phyloP scores from a whole-genome alignment of 208 protist species.

The Entamoeba moshkovskii region DNA sequence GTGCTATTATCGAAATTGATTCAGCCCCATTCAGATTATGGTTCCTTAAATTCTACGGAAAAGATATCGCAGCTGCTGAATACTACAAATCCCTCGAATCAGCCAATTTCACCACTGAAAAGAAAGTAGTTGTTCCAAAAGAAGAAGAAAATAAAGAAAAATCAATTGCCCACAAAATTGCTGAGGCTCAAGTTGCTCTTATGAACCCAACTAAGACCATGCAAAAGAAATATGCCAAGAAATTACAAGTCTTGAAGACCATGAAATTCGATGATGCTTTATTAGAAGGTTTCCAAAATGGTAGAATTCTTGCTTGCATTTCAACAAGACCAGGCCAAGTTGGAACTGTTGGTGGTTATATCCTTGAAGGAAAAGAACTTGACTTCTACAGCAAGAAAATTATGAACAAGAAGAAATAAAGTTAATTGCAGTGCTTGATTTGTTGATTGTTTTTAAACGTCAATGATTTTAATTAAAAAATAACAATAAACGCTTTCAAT shows the following conservation, averaged over 20 bases:
- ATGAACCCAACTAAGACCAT: background rate
- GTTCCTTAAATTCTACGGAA: slow-evolving; percentile 89
- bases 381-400: slow-evolving; percentile 96
- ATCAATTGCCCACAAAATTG: background rate
- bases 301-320: slow-evolving; percentile 51
- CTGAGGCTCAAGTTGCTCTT: background rate
- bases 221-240: slow-evolving; percentile 42
- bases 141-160: slow-evolving; percentile 60
- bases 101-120: slow-evolving; percentile 66
- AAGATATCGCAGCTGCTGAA: background rate
- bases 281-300: slow-evolving; percentile 20
- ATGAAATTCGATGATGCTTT: slow-evolving; percentile 31
- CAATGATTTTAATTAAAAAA: background rate
- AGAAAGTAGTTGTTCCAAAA: slow-evolving; percentile 37
- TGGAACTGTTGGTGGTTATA: slow-evolving; percentile 84
- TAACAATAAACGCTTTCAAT: background rate
- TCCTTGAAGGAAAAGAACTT: slow-evolving; percentile 95
- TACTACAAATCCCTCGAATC: background rate
- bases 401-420: background rate
- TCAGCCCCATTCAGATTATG: slow-evolving; percentile 87
- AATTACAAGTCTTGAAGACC: slow-evolving; percentile 40
- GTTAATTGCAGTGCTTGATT: background rate
- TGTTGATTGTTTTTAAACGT: background rate
- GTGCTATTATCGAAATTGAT: slow-evolving; percentile 83
- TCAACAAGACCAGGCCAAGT: slow-evolving; percentile 90